Percentiles rank a stretch among this genome's conserved stretches.
phyloP scores from a whole-genome alignment of 2,329 filamentous ascomycete species.

The Xenoacremonium recifei region DNA sequence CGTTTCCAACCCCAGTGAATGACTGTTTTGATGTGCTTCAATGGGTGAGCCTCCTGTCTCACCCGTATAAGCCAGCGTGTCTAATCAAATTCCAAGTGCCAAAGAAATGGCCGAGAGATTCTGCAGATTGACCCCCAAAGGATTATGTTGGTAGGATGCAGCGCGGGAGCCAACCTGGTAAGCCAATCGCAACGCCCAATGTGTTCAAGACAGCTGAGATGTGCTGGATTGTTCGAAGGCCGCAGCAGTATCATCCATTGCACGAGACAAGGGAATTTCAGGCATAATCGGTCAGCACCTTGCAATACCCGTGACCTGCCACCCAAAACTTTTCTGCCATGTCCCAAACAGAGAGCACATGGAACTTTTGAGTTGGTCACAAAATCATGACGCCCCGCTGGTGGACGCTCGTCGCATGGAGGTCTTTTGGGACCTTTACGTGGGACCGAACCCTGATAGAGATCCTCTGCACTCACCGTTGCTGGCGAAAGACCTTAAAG shows the following conservation, averaged over 20 bases:
- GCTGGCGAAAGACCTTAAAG: conserved; percentile 11
- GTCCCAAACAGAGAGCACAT: conserved; percentile 15
- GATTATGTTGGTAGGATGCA: conserved; percentile 20
- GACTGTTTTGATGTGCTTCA: conserved; percentile 22
- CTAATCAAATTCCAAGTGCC: no score
- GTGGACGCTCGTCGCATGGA: conserved; percentile 12
- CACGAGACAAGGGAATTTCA: conserved; percentile 9
- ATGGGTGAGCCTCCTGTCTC: conserved; percentile 9
- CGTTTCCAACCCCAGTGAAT: conserved; percentile 17
- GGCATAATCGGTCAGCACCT: conserved; percentile 21
- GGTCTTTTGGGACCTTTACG: conserved; percentile 9
- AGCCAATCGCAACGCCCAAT: no score
- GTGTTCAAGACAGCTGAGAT: no score
- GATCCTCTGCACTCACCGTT: conserved; percentile 22
- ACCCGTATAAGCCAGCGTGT: rapidly evolving
- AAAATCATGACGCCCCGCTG: conserved; percentile 14
- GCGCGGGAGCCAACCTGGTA: conserved; percentile 20
- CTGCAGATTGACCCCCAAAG: conserved; percentile 16
- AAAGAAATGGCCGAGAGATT: no score
- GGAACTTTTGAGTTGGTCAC: conserved; percentile 17
- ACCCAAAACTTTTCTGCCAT: conserved; percentile 20
- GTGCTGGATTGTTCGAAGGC: conserved; percentile 12
- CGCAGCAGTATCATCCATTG: conserved; percentile 13
- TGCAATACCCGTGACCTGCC: conserved; percentile 18
- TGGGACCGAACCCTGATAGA: conserved; percentile 2